phyloP scores from a whole-genome alignment of 768 basidiomycete species.

The Amanita rimosa region DNA sequence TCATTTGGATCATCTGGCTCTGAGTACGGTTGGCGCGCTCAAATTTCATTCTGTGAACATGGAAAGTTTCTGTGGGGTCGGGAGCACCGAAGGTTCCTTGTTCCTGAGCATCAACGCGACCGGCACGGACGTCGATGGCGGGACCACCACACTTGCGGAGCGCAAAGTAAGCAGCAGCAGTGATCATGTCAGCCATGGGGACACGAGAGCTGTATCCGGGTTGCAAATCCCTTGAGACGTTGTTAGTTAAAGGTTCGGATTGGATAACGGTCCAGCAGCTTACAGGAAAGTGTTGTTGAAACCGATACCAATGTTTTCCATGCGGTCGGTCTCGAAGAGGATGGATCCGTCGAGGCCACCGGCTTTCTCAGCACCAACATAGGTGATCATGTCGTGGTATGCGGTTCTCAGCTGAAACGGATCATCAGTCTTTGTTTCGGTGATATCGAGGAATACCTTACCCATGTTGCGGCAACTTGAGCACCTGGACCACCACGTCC shows the following conservation, averaged over 20 bases:
- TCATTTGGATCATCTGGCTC: conserved; percentile 21
- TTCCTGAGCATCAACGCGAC: conserved; percentile 20
- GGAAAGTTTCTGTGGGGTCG: conserved; percentile 15
- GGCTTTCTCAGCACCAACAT: conserved; percentile 12
- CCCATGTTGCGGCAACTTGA: conserved; percentile 4
- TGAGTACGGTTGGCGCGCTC: conserved; percentile 17
- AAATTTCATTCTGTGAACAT: conserved; percentile 15
- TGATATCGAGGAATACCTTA: neutral
- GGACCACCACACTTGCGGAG: conserved; percentile 22
- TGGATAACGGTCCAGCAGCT: neutral
- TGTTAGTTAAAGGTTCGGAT: neutral
- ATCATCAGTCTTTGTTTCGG: neutral
- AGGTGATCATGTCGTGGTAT: conserved; percentile 17
- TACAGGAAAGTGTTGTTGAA: conserved; percentile 4
- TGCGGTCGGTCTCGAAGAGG: conserved; percentile 16
- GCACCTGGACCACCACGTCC: conserved; percentile 1
- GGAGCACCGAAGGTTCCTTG: conserved; percentile 22
- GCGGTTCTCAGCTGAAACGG: neutral
- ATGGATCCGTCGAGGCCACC: conserved; percentile 22
- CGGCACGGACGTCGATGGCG: conserved; percentile 18
- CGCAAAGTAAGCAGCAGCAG: conserved; percentile 17
- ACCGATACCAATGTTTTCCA: conserved; percentile 11
- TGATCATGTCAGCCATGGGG: conserved; percentile 20
- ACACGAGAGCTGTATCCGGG: conserved; percentile 1
- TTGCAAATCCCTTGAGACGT: neutral